phyloP scores from a whole-genome alignment of 177 flowering plant genomes.

The Vitis hybrid region DNA sequence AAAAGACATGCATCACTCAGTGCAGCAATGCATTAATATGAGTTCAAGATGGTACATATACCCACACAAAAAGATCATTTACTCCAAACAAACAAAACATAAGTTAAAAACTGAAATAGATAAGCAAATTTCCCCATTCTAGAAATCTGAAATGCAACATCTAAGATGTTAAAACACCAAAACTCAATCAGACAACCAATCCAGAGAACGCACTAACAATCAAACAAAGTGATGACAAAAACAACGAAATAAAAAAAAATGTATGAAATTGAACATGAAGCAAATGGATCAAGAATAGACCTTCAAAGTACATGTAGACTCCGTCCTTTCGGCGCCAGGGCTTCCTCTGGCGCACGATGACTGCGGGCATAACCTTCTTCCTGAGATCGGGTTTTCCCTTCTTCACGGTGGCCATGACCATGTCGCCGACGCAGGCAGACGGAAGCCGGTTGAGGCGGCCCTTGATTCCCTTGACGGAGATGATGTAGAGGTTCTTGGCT shows the following conservation, averaged over 20 bases:
- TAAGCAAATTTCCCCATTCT: no score
- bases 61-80: no score
- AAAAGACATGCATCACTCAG: no score
- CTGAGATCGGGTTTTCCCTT: slow-evolving; percentile 24
- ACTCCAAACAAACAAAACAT: no score
- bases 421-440: slow-evolving; percentile 24
- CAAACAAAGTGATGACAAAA: not conserved
- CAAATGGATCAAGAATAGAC: not conserved
- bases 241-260: no score
- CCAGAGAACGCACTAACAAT: not conserved
- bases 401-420: slow-evolving; percentile 28
- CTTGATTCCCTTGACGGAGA: slow-evolving; percentile 24
- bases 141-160: no score
- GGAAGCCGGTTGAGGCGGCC: slow-evolving; percentile 22
- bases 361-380: slow-evolving; percentile 28
- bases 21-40: no score
- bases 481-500: slow-evolving; percentile 24
- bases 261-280: not conserved
- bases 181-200: no score
- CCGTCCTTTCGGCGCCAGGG: slow-evolving; percentile 31
- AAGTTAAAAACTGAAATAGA: no score
- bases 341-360: slow-evolving; percentile 24
- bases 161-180: no score
- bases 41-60: no score
- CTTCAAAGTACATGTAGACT: slow-evolving; percentile 26